Evolutionary conservation across 2,329 filamentous ascomycete genomes (phyloP), one percentile per base, ranked within the genome.

Genomic region (Ophiostoma perfectum): DNA sequence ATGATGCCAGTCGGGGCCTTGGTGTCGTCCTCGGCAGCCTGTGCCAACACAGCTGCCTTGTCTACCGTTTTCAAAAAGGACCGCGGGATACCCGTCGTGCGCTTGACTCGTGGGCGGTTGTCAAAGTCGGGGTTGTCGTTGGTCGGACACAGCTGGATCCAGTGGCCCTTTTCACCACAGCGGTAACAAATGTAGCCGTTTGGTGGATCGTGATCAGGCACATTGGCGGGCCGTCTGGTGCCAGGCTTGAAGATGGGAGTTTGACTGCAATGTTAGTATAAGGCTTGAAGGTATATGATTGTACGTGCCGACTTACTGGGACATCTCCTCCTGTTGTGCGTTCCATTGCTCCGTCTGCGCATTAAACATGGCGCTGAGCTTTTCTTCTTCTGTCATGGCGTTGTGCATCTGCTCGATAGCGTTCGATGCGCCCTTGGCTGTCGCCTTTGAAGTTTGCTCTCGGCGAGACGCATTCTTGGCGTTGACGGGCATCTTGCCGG

Each of bases 71-170:
- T 96, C 73, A 98, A 83, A 77, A 99, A 96, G 1, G 94, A 97
- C 72, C 92, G 90, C 18, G 95, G 95, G 73, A 99, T 99, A 73
- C 95, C 95, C 58, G 95, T 99, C 4, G 95, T 98, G 70, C 94
- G 89, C 83, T 97, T 98, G 72, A 98, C 92, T 70, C 94, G 89
- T 65, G 93, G 92, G 67, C 92, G 90, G 73, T 93, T 93, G 79
- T 99, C 95, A 78, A 93, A 98, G 70, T 93, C 93, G 3, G 95
- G 94, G 73, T 99, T 93, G 77, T 97, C 92, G 78, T 99, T 99
- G n/a, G 94, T 99, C 6, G 95, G 95, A 76, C 95, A 99, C 66
- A 92, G 87, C 80, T 98, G 94, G 71, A 99, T 99, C 94, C 94
- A 99, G 78, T 99, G 95, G n/a, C 93, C 95, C 80, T 97, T 97